Evolutionary conservation across 2,329 filamentous ascomycete species (phyloP), one percentile per base, ranked within the genome.

Genomic region (Aspergillus persii): DNA sequence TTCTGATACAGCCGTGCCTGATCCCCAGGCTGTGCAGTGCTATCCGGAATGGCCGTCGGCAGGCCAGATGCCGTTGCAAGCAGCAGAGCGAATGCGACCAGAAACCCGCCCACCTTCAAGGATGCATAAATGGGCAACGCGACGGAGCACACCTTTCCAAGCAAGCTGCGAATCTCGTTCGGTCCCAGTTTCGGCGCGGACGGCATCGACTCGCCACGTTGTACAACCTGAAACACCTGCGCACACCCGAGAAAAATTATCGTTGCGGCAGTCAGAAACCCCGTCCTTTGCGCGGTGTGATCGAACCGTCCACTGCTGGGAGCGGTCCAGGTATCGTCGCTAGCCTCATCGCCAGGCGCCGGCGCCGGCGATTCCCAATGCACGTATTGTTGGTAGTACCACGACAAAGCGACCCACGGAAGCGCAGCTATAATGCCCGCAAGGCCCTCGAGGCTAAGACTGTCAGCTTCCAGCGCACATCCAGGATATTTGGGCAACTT

Each of bases 101-200:
- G 74, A 58, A 81, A 77, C 11, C 81, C 83, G 8, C 84, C 84
- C 11, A 86, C 69, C 58, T 84, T 80, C 62, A 84, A 75, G 0
- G 81, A 71, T 8, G 84, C 82, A 66, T 84, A 86, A 65, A 85
- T 82, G 0, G 85, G 85, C 31, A 87, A 66, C 3, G 77, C 71
- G 26, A 83, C 67, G 18, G 79, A 75, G 31, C 76, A 58, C n/a
- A 76, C 66, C 53, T 74, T 77, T 18, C 70, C 64, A 15, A 74
- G 53, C 18, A 74, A 69, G 15, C 58, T 62, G 12, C 62, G 61
- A 5, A 51, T 64, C 0, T 56, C 62, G 7, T 60, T 61, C 1
- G 56, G 36, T 57, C 61, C 65, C 4, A 70, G 23, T 26, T 54
- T 61, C 11, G 68, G 66, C 4, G 67, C 57, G 51, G 64, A 66